phyloP scores from a whole-genome alignment of 768 basidiomycete genomes.

The Neoboletus subvelutipes region DNA sequence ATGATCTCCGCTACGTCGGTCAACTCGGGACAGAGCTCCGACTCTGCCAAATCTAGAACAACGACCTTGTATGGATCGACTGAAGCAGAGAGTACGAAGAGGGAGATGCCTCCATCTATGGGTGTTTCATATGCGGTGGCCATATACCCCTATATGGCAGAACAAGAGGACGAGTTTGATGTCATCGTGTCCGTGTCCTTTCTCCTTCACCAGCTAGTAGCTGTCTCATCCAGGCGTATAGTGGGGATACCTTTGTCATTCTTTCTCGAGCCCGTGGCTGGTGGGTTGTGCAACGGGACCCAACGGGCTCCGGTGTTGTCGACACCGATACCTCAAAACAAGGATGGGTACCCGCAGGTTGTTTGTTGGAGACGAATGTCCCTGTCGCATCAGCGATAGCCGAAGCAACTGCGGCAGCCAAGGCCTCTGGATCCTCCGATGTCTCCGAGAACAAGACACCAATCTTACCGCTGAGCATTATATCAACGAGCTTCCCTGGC shows the following conservation, averaged over 20 bases:
- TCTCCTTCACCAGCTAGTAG: not conserved
- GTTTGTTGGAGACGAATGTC: conserved; percentile 88
- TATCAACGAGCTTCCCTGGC: conserved; percentile 97
- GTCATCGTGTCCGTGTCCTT: conserved; percentile 78
- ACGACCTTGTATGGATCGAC: conserved; percentile 16
- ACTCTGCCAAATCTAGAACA: conserved; percentile 17
- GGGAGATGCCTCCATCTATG: conserved; percentile 45
- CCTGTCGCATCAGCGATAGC: conserved; percentile 88
- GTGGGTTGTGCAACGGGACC: conserved; percentile 99
- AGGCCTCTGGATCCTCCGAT: conserved; percentile 41
- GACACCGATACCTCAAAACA: conserved; percentile 78
- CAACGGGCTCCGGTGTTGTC: conserved; percentile 75
- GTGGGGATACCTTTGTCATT: conserved; percentile 93
- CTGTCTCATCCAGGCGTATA: conserved; percentile 31
- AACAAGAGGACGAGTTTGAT: conserved; percentile 98
- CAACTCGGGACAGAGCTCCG: conserved; percentile 32
- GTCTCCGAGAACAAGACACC: conserved; percentile 59
- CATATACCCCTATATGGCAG: conserved; percentile 98
- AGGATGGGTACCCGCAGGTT: conserved; percentile 98
- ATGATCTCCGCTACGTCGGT: conserved; percentile 35
- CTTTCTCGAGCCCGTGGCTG: conserved; percentile 93
- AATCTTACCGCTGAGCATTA: conserved; percentile 86
- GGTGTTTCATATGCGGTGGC: conserved; percentile 93
- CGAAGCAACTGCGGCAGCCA: conserved; percentile 70
- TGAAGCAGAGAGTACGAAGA: conserved; percentile 36